Conservation (phyloP, 306 rosid genomes). For the Alnus glutinosa region DNA sequence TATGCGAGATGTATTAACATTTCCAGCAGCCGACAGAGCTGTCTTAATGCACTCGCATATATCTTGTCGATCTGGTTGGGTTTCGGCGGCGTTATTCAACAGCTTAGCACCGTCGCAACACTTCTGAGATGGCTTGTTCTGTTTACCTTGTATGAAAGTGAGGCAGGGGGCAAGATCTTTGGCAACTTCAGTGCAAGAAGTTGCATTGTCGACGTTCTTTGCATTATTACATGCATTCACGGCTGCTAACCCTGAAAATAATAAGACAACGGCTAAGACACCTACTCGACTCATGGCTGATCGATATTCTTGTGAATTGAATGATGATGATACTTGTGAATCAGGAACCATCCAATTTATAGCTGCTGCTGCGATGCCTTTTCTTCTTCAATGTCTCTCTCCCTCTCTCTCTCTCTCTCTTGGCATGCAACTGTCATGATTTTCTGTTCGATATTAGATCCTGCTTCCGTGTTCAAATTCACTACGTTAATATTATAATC, state of each 20-base stretch:
- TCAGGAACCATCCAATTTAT: not conserved
- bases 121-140: not conserved
- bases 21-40: not conserved
- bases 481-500: no score
- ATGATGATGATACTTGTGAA: no score
- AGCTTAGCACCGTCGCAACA: slow-evolving; percentile 32
- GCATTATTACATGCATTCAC: not conserved
- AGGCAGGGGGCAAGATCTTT: not conserved
- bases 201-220: not conserved
- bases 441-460: not conserved
- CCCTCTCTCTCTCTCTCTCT: not conserved
- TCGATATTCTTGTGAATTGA: no score
- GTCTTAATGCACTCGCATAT: slow-evolving; percentile 31
- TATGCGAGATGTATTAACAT: slow-evolving; percentile 8
- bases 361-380: not conserved
- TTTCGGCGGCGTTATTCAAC: not conserved
- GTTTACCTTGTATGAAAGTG: not conserved
- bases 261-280: slow-evolving; percentile 15
- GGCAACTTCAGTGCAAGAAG: slow-evolving; percentile 10
- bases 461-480: not conserved
- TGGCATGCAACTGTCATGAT: slow-evolving; percentile 4
- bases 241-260: not conserved
- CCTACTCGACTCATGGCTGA: slow-evolving; percentile 17
- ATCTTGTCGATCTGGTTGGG: slow-evolving; percentile 14
- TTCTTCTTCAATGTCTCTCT: not conserved